phyloP scores from a whole-genome alignment of 768 basidiomycete species.

The Mycena floridula region DNA sequence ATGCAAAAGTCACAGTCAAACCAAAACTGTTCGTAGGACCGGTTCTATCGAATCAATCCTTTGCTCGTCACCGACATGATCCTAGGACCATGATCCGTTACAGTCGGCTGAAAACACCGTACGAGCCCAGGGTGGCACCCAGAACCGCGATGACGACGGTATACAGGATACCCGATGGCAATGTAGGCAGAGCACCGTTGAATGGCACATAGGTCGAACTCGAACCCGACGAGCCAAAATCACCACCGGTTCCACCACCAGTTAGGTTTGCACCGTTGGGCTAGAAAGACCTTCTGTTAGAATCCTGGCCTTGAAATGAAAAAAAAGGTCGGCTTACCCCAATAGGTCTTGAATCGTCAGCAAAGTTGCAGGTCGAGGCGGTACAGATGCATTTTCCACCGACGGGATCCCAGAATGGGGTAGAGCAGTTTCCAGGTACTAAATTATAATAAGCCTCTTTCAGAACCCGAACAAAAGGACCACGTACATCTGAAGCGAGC shows the following conservation, averaged over 20 bases:
- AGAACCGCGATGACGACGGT: background rate
- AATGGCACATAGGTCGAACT: conserved; percentile 40
- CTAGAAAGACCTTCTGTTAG: conserved; percentile 20
- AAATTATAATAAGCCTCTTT: conserved; percentile 1
- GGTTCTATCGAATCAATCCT: too few species aligned
- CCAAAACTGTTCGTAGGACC: too few species aligned
- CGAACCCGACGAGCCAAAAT: conserved; percentile 19
- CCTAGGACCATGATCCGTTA: too few species aligned
- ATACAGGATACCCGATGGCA: background rate
- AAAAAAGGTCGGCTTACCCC: conserved; percentile 41
- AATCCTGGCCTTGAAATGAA: conserved; percentile 2
- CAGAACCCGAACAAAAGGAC: background rate
- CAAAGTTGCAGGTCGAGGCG: conserved; percentile 50
- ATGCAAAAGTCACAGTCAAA: too few species aligned
- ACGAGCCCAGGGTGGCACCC: background rate
- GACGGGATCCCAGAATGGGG: conserved; percentile 79
- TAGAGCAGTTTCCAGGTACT: conserved; percentile 71
- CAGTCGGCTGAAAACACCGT: too few species aligned
- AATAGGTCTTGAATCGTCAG: conserved; percentile 58
- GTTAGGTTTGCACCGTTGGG: conserved; percentile 68
- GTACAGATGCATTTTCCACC: conserved; percentile 58
- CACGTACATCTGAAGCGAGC: conserved; percentile 46
- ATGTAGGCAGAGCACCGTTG: conserved; percentile 22
- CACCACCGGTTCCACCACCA: conserved; percentile 46
- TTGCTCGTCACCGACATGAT: too few species aligned